Percentiles rank a stretch among this genome's conserved stretches.
These are phyloP conservation scores for Podaxis sp. DNA, from an alignment of 768 basidiomycete genomes.

Conservation along the genomic window DNA sequence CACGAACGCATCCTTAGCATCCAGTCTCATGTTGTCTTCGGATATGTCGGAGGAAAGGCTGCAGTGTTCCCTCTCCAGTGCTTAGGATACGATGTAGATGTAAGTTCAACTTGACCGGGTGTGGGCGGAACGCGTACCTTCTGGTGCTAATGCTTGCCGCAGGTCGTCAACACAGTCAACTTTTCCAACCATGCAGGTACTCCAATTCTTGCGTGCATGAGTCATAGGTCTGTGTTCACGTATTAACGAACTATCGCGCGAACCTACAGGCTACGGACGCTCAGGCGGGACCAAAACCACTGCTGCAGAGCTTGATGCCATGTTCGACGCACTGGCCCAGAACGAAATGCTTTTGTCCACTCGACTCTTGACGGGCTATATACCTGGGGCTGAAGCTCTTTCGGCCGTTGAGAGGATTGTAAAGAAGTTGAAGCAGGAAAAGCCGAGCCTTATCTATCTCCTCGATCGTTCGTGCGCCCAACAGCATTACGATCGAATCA, in stretches of 20 bases:
- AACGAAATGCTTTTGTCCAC: slow-evolving; percentile 75
- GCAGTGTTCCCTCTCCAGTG: slow-evolving; percentile 78
- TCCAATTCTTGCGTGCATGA: slow-evolving; percentile 16
- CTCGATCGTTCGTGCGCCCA: slow-evolving; percentile 74
- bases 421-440: slow-evolving; percentile 53
- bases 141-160: slow-evolving; percentile 16
- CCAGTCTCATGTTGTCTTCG: slow-evolving; percentile 91
- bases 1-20: slow-evolving; percentile 76
- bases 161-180: slow-evolving; percentile 91
- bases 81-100: slow-evolving; percentile 95
- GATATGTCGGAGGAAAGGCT: slow-evolving; percentile 89
- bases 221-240: neutral
- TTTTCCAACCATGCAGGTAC: slow-evolving; percentile 92
- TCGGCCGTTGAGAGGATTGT: slow-evolving; percentile 64
- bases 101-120: slow-evolving; percentile 34
- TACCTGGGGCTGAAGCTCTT: slow-evolving; percentile 81
- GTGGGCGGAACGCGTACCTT: slow-evolving; percentile 8
- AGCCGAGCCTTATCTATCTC: slow-evolving; percentile 74
- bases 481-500: neutral
- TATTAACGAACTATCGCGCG: neutral
- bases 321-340: slow-evolving; percentile 71
- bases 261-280: slow-evolving; percentile 70
- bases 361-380: slow-evolving; percentile 87
- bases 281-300: slow-evolving; percentile 79
- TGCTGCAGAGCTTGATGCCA: slow-evolving; percentile 69